Base-by-base conservation (phyloP, 805 yeast species). In the Hanseniaspora pseudoguilliermondii region DNA sequence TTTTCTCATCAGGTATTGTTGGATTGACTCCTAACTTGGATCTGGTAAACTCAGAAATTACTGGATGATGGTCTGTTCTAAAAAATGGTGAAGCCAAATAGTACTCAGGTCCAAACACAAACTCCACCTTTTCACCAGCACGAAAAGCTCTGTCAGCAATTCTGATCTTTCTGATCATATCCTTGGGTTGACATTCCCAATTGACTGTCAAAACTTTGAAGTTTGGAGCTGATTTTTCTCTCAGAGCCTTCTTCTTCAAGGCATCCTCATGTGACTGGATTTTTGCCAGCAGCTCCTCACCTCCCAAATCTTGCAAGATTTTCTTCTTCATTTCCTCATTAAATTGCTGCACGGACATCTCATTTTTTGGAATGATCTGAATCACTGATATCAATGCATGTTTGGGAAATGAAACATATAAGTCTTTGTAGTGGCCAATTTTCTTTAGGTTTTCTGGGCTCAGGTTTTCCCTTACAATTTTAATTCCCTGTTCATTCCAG, bases 121-220 rank as follows among this genome's bases (percentile, higher is more conserved):
- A n/a, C 29, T 53, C 56, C 15, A 25, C 5, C n/a, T 39, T 53
- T 13, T 46, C 35, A 39, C 21, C 36, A 2, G 8, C 10, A 20
- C 40, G 18, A 39, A 27, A 20, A 39, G 39, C 29, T 4, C 21
- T 46, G 29, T 10, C 35, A 7, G 47, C 46, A n/a, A 23, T 34
- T 16, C 35, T 40, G 8, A 53, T 4, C 13, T 39, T 53, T 53
- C 56, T 53, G 9, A 16, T 39, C 25, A 46, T 16, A 16, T 53
- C 56, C 11, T 20, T 11, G 2, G n/a, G 3, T 13, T 46, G 50
- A 13, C 56, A 53, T 8, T 46, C 56, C 56, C 56, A 53, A 13
- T 21, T 39, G 25, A 53, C 23, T 25, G 35, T 44, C 10, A 46
- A 20, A 10, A 21, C 18, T n/a, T 53, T 53, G 18, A 53, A 46